Evolutionary conservation across 2,329 filamentous ascomycete species (phyloP), one percentile per base, ranked within the genome.

Genomic region (Onygena corvina): DNA sequence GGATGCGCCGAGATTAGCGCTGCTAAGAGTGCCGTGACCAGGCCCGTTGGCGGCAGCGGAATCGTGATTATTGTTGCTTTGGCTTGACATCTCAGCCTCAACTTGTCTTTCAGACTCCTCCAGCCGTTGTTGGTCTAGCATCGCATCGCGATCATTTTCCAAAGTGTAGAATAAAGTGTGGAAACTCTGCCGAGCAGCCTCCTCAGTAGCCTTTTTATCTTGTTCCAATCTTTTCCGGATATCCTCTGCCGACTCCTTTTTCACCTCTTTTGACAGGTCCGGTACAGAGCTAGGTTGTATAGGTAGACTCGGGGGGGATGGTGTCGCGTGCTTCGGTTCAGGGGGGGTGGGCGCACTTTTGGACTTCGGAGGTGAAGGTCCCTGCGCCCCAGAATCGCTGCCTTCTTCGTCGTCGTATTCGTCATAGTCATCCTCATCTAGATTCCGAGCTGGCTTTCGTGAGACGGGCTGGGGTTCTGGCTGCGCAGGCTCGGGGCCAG

Each of bases 31-130:
- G 48, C 92, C 90, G 61, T 94, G 86, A 56, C 86, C 84, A 56
- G 80, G 77, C 11, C 72, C 72, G 30, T 72, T 70, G 14, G 69
- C 69, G 53, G 74, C 73, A 55, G 70, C 71, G 52, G 70, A 71
- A 52, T 70, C 71, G 50, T 67, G 76, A 60, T 81, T 76, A 48
- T 68, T 68, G 45, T 66, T 64, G 6, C 62, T 66, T 55, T 76
- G 71, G 27, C 76, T 75, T 25, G 89, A 88, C 75, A 94, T 92
- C 68, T 98, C 92, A 11, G 89, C 89, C 65, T 96, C 90, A 7
- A 96, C 83, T 64, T 94, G 88, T 63, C 93, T 84, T 65, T 98
- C 92, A 1, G 93, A 88, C 65, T 96, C 92, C 62, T 98, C 92
- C 21, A 98, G 76, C 65, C 90, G 87, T 66, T 96, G 88, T 67